phyloP scores from a whole-genome alignment of 163 green algal species.

The Chlamydomonas reinhardtii region DNA sequence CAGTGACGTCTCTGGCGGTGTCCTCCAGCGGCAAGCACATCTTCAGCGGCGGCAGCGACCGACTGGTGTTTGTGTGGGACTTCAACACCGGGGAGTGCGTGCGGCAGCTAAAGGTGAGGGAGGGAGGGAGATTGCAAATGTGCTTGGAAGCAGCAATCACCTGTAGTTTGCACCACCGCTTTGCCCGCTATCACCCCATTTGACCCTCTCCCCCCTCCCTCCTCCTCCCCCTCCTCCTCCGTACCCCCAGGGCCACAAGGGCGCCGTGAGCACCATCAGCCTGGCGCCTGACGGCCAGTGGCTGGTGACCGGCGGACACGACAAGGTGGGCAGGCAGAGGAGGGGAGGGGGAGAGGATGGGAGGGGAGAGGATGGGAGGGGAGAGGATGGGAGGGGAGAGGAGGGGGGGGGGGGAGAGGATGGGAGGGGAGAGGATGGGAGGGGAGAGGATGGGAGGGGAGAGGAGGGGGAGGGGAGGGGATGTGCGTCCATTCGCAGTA shows the following conservation, averaged over 20 bases:
- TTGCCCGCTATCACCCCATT: too few relatives aligned
- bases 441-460: too few relatives aligned
- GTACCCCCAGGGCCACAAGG: constrained; percentile 38
- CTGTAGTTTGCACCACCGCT: too few relatives aligned
- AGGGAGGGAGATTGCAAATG: too few relatives aligned
- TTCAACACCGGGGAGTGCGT: constrained; percentile 28
- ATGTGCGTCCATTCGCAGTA: too few relatives aligned
- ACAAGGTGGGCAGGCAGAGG: constrained; percentile 2
- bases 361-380: background rate
- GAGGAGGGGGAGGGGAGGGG: too few relatives aligned
- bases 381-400: background rate
- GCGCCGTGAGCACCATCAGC: constrained; percentile 21
- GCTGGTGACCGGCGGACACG: constrained; percentile 2
- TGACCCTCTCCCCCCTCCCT: too few relatives aligned
- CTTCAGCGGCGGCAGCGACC: constrained; percentile 1
- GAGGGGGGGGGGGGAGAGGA: too few relatives aligned
- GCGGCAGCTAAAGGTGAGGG: constrained; percentile 16
- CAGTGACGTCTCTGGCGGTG: constrained; percentile 20
- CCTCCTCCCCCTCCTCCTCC: background rate
- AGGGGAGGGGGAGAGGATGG: too few relatives aligned
- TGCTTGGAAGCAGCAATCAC: too few relatives aligned
- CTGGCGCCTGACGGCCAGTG: constrained; percentile 34
- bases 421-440: too few relatives aligned
- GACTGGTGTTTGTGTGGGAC: constrained; percentile 33
- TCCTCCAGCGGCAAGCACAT: constrained; percentile 25